Percentiles rank a stretch among this genome's conserved stretches.
phyloP scores from a whole-genome alignment of 805 yeast species.

The Ogataea chonburiensis region DNA sequence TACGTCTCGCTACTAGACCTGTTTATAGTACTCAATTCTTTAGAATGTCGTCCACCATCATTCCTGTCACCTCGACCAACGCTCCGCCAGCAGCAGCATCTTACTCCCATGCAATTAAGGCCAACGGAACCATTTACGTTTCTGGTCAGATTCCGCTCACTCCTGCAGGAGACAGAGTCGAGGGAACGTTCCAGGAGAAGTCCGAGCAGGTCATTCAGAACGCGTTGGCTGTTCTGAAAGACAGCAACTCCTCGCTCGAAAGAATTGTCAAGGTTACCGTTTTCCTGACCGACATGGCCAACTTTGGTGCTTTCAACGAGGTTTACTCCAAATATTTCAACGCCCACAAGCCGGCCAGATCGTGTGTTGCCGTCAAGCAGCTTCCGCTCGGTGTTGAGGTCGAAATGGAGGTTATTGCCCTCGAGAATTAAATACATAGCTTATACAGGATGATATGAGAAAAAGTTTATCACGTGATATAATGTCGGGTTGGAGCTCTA shows the following conservation, averaged over 20 bases:
- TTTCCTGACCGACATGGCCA: conserved; percentile 86
- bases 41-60: conserved; percentile 38
- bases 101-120: conserved; percentile 94
- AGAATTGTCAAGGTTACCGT: conserved; percentile 86
- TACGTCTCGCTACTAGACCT: conserved; percentile 11
- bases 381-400: conserved; percentile 91
- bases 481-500: conserved; percentile 6
- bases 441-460: neutral
- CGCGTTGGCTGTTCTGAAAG: conserved; percentile 70
- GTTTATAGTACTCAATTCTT: conserved; percentile 15
- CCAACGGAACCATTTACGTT: conserved; percentile 83
- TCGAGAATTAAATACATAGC: conserved; percentile 46
- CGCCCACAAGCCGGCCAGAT: conserved; percentile 90
- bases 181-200: conserved; percentile 73
- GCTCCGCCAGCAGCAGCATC: conserved; percentile 98
- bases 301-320: conserved; percentile 80
- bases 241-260: conserved; percentile 79
- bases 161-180: conserved; percentile 74
- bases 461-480: conserved; percentile 6
- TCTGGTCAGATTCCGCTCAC: conserved; percentile 96
- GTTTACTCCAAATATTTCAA: conserved; percentile 79
- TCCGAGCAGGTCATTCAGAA: conserved; percentile 74
- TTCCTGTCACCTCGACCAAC: conserved; percentile 56
- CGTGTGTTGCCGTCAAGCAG: conserved; percentile 92
- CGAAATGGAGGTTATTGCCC: conserved; percentile 74